Base-by-base conservation (phyloP, 192 early-diverging fungal genomes). In the Coemansia umbellata region DNA sequence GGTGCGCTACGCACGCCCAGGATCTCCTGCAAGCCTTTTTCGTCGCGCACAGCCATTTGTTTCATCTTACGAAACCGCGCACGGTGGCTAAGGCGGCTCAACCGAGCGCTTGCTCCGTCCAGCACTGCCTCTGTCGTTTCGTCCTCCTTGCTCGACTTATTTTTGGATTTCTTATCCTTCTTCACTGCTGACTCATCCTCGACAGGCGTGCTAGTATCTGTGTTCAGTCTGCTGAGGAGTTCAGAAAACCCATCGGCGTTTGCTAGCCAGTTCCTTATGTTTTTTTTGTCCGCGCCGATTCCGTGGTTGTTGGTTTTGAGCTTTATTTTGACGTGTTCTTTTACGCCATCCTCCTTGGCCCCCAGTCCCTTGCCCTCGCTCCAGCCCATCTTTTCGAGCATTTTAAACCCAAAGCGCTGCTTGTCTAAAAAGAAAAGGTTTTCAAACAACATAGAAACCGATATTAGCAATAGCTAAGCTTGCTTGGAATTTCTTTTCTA, bases 301-400 rank as follows among this genome's bases (percentile, higher is more conserved):
- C 95, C 95, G n/a, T 87, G 72, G 53, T 83, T 87, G 69, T 97
- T 85, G 41, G 84, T 79, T 79, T 97, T 98, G 24, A 91, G 66
- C 35, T 78, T 74, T 43, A 95, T 87, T 67, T 92, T 93, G 49
- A 98, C 81, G 59, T 98, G 88, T 33, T 91, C 85, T 36, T 80
- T 79, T 32, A 66, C 62, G 51, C 96, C 96, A 58, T 93, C 84
- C 60, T 91, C 88, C 44, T 94, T 88, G 18, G 77, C 74, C 9
- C 96, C 96, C 1, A 98, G 79, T 10, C 96, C 96, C 54, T 92
- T 93, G 32, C 93, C 93, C 24, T 88, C 89, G 17, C 76, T 66
- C 96, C 96, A 98, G 1, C 96, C 96, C 93, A 98, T 95, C 58
- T 95, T 93, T 53, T 85, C 70, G 37, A 98, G 81, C 87, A 98